Evolutionary conservation across 2,329 filamentous ascomycete genomes (phyloP).

Genomic region (Venturia effusa): DNA sequence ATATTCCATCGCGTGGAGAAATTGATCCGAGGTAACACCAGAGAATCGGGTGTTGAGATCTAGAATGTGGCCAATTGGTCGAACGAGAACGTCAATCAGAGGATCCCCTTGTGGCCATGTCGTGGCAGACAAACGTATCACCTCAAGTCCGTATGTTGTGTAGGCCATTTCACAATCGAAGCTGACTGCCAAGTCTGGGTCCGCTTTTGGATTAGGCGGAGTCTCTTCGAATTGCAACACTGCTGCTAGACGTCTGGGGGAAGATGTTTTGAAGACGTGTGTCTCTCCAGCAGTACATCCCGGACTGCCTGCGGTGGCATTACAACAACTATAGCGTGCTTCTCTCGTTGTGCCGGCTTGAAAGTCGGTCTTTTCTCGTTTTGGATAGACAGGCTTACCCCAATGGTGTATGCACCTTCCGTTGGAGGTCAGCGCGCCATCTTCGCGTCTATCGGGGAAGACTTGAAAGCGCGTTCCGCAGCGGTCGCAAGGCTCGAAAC

Average conservation of each 20-base stretch:
- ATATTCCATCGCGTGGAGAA: slow-evolving; percentile 45
- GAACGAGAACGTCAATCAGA: slow-evolving; percentile 75
- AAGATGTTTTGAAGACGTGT: slow-evolving; percentile 81
- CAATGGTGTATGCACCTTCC: slow-evolving; percentile 75
- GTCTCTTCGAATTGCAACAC: slow-evolving; percentile 73
- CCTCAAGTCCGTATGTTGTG: slow-evolving; percentile 75
- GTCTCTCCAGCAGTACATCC: slow-evolving; percentile 63
- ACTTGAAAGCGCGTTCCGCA: slow-evolving; percentile 82
- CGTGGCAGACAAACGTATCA: slow-evolving; percentile 80
- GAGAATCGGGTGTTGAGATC: slow-evolving; percentile 91
- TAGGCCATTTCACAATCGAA: slow-evolving; percentile 99
- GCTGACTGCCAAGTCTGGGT: slow-evolving; percentile 50
- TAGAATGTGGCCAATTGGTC: slow-evolving; percentile 70
- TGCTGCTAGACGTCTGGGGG: slow-evolving; percentile 63
- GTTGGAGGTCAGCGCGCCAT: slow-evolving; percentile 66
- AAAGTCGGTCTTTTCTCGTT: slow-evolving; percentile 42
- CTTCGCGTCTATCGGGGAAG: slow-evolving; percentile 70
- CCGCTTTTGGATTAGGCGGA: slow-evolving; percentile 46
- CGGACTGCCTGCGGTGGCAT: slow-evolving; percentile 59
- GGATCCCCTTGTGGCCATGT: slow-evolving; percentile 70
- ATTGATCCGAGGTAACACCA: slow-evolving; percentile 70
- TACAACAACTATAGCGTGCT: slow-evolving; percentile 66
- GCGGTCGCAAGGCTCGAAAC: slow-evolving; percentile 82
- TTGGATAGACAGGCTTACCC: slow-evolving; percentile 55
- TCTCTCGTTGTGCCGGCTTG: slow-evolving; percentile 34